Evolutionary conservation across 345 rosid species (phyloP), one percentile per base, ranked within the genome.

Genomic region (Linum tenue): DNA sequence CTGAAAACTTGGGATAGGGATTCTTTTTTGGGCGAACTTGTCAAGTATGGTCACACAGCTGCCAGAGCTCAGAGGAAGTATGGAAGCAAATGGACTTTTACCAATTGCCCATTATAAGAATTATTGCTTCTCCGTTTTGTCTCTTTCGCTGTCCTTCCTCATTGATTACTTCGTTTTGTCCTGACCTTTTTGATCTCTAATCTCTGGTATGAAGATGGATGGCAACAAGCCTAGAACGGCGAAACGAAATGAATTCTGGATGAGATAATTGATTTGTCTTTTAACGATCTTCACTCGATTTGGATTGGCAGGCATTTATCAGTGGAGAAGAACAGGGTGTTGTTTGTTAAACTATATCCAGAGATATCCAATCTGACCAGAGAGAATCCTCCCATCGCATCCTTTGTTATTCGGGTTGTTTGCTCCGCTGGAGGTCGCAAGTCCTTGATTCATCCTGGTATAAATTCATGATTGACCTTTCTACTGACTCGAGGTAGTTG

Each of bases 381-480:
- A 80, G 95, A 84, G 0, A 85, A 79, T 66, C 96, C 98, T 56
- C 98, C 98, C 0, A 75, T 92, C 70, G 97, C 92, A 37, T 92
- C 98, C 11, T 92, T 92, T 77, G 72, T 73, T 59, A 72, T 82
- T 73, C 90, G 96, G 41, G 90, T 83, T 60, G 81, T 90, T 65
- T 76, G 83, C 66, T 86, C 94, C 3, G 73, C 71, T 5, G 92
- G 86, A 43, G 90, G 86, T 62, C 87, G 99, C 64, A 86, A 81
- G 78, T 67, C 82, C 70, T 76, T 90, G 59, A 77, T 85, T 66
- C 99, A 94, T 79, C 97, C 96, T 57, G 96, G 99, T 94, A 73
- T 10, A 8, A 1, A 22, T 37, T 57, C 3, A 22, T 22, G 31
- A 22, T 22, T 22, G 31, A 22, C 31, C 31, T 22, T 22, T 22